These are phyloP conservation scores for Rubia yunnanensis DNA, from an alignment of 257 asterid genomes.

Conservation along the genomic window DNA sequence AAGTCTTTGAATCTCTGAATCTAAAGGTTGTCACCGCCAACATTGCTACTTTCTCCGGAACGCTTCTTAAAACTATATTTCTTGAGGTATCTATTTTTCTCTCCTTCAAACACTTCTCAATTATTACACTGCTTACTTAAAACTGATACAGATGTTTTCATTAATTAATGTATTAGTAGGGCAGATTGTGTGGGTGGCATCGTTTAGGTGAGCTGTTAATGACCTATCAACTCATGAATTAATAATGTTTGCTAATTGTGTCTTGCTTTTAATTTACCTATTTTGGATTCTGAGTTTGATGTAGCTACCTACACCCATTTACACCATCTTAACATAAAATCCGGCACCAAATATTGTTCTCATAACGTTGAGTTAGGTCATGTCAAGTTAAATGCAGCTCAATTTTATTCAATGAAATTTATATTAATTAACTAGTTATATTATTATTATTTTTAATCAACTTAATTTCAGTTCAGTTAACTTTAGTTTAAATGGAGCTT, in stretches of 20 bases:
- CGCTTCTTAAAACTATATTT: conserved; percentile 57
- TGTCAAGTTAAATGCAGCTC: too few species aligned
- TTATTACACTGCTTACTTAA: too few species aligned
- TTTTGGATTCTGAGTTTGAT: too few species aligned
- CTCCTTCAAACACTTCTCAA: background rate
- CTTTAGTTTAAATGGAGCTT: too few species aligned
- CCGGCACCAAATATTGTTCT: too few species aligned
- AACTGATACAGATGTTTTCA: too few species aligned
- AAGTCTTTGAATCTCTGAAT: conserved; percentile 63
- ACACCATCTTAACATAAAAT: background rate
- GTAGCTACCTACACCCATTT: background rate
- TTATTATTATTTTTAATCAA: too few species aligned
- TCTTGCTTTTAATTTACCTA: background rate
- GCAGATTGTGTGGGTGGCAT: background rate
- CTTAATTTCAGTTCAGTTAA: too few species aligned
- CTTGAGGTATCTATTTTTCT: conserved; percentile 41
- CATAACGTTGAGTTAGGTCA: too few species aligned
- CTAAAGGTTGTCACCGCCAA: conserved; percentile 68
- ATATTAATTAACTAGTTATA: too few species aligned
- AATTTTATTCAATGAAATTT: too few species aligned
- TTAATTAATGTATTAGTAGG: background rate
- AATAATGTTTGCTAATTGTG: background rate
- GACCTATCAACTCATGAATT: background rate
- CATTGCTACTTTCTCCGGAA: conserved; percentile 58
- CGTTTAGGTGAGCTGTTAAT: background rate